A percentile compares a stretch with the other conserved stretches of the same genome.
These are phyloP conservation scores for Lipomyces sp. DNA, from an alignment of 805 yeast species.

Conservation along the genomic window DNA sequence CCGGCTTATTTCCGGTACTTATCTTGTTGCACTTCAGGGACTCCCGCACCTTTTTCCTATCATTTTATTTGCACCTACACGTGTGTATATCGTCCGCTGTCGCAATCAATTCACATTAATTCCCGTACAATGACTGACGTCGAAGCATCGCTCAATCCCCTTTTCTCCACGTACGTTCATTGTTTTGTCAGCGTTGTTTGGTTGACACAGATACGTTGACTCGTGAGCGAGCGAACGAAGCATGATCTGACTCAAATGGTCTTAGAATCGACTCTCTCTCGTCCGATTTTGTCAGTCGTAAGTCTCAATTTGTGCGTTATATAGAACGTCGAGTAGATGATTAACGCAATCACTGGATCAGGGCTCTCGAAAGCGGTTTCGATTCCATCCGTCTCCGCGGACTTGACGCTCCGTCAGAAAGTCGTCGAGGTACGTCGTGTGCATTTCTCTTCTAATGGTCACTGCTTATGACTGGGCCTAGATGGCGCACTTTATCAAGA, in stretches of 20 bases:
- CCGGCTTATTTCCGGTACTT: not conserved
- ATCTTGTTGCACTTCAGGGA: not conserved
- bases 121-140: conserved; percentile 28
- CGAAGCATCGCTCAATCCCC: conserved; percentile 25
- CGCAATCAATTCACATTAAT: not conserved
- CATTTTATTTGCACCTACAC: not conserved
- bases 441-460: not conserved
- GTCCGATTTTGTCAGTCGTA: conserved; percentile 28
- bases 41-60: not conserved
- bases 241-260: not conserved
- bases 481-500: conserved; percentile 82
- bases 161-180: conserved; percentile 27
- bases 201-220: not conserved
- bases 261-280: conserved; percentile 32
- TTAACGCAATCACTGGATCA: not conserved
- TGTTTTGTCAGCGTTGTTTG: not conserved
- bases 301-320: conserved; percentile 4
- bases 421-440: conserved; percentile 61
- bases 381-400: conserved; percentile 93
- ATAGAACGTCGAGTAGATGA: not conserved
- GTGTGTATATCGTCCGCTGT: not conserved
- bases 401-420: conserved; percentile 82
- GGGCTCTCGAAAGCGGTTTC: conserved; percentile 83
- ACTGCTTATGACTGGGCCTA: conserved; percentile 11
- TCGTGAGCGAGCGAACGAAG: not conserved